Percentiles rank a stretch among this genome's conserved stretches.
phyloP scores from a whole-genome alignment of 768 basidiomycete species.

The Mycena vulgaris region DNA sequence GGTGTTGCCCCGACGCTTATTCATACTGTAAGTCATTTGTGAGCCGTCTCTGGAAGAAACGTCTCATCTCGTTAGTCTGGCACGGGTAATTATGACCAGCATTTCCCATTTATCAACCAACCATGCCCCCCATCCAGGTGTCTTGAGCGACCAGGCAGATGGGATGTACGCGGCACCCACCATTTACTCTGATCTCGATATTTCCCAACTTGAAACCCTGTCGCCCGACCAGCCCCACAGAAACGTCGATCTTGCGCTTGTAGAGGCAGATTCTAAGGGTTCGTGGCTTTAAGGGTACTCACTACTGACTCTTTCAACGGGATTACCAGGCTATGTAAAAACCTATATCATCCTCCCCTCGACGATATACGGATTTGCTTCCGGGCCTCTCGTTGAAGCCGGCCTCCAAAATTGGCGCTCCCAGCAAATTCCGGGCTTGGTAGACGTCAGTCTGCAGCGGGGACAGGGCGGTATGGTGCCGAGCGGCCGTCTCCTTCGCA shows the following conservation, averaged over 20 bases:
- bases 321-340: conserved; percentile 59
- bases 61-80: conserved; percentile 38
- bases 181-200: conserved; percentile 55
- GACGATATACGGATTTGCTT: conserved; percentile 67
- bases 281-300: not conserved
- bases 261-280: conserved; percentile 41
- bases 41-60: not conserved
- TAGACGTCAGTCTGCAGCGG: conserved; percentile 57
- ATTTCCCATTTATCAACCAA: not conserved
- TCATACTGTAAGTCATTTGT: conserved; percentile 55
- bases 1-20: conserved; percentile 54
- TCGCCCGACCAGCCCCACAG: conserved; percentile 51
- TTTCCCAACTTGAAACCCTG: conserved; percentile 49
- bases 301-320: not conserved
- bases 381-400: conserved; percentile 63
- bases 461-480: conserved; percentile 55
- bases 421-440: conserved; percentile 63
- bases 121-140: conserved; percentile 42
- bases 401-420: conserved; percentile 66
- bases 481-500: not conserved
- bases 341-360: conserved; percentile 69
- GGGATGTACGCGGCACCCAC: conserved; percentile 44
- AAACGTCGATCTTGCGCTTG: conserved; percentile 49
- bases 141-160: conserved; percentile 48
- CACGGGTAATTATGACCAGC: conserved; percentile 33